Percentiles rank a stretch among this genome's conserved stretches.
phyloP scores from a whole-genome alignment of 2,329 filamentous ascomycete species.

The Sarocladium brachiariae region DNA sequence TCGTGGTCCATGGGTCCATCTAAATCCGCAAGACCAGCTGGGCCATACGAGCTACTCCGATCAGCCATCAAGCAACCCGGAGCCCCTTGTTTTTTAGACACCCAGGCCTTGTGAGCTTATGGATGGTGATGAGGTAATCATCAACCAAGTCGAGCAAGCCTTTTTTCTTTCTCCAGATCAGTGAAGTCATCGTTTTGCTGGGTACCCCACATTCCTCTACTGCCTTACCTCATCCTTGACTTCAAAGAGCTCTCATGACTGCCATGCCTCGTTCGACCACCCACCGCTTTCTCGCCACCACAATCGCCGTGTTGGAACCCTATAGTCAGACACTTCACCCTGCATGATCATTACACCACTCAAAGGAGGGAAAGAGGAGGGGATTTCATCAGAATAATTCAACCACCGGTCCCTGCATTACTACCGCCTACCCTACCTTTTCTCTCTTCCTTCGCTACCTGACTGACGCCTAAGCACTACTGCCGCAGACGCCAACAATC shows the following conservation, averaged over 20 bases:
- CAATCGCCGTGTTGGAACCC: neutral
- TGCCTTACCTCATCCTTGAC: constrained; percentile 2
- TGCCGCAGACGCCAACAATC: constrained; percentile 4
- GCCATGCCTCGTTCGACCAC: neutral
- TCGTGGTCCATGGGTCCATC: constrained; percentile 5
- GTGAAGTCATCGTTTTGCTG: constrained; percentile 7
- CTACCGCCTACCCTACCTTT: neutral
- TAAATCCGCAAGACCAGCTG: neutral
- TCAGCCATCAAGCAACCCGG: neutral
- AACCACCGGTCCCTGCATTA: neutral
- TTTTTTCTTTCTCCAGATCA: too few relatives aligned
- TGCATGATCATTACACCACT: constrained; percentile 1
- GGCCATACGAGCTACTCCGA: constrained; percentile 1
- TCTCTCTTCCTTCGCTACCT: constrained; percentile 1
- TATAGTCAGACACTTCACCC: neutral
- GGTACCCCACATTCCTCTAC: neutral
- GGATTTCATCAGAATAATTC: neutral
- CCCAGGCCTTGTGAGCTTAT: too few relatives aligned
- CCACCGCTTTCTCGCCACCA: neutral
- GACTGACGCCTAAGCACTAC: neutral
- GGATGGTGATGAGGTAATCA: constrained; percentile 4
- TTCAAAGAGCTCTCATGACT: neutral
- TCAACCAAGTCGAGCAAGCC: neutral
- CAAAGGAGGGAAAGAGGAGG: neutral
- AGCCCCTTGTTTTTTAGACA: neutral